A percentile compares a stretch with the other conserved stretches of the same genome.
These are phyloP conservation scores for Aspergillus amoenus DNA, from an alignment of 2,329 filamentous ascomycete species.

Conservation along the genomic window DNA sequence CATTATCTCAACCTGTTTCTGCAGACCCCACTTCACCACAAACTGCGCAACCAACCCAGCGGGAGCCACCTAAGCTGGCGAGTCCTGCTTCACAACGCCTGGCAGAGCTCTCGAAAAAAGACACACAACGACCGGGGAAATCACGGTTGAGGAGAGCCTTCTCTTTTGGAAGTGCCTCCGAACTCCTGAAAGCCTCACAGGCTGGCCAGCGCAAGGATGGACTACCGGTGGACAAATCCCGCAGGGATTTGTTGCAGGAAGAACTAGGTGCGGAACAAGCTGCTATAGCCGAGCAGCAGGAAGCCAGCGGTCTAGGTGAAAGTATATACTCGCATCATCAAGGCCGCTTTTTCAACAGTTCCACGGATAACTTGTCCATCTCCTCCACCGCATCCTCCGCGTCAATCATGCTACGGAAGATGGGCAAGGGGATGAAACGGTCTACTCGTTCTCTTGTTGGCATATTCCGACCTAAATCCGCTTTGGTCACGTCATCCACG, in stretches of 20 bases:
- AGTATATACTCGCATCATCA: slow-evolving; percentile 83
- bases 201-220: slow-evolving; percentile 46
- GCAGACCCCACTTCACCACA: slow-evolving; percentile 34
- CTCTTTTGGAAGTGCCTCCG: slow-evolving; percentile 93
- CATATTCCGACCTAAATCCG: slow-evolving; percentile 90
- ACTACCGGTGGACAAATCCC: slow-evolving; percentile 56
- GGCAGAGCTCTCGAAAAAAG: slow-evolving; percentile 81
- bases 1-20: slow-evolving; percentile 69
- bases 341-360: slow-evolving; percentile 80
- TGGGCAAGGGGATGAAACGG: slow-evolving; percentile 98
- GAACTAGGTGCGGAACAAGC: slow-evolving; percentile 84
- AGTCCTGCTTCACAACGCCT: slow-evolving; percentile 83
- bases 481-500: slow-evolving; percentile 68
- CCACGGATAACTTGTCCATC: slow-evolving; percentile 79
- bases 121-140: slow-evolving; percentile 76
- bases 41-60: slow-evolving; percentile 18
- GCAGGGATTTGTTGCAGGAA: slow-evolving; percentile 65
- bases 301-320: slow-evolving; percentile 85
- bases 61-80: slow-evolving; percentile 34
- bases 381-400: slow-evolving; percentile 51
- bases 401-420: slow-evolving; percentile 73
- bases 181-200: slow-evolving; percentile 73
- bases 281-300: slow-evolving; percentile 87
- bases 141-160: slow-evolving; percentile 85
- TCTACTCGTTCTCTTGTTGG: slow-evolving; percentile 86